Evolutionary conservation across 2,329 filamentous ascomycete species (phyloP).

Genomic region (Pyricularia pennisetigena): DNA sequence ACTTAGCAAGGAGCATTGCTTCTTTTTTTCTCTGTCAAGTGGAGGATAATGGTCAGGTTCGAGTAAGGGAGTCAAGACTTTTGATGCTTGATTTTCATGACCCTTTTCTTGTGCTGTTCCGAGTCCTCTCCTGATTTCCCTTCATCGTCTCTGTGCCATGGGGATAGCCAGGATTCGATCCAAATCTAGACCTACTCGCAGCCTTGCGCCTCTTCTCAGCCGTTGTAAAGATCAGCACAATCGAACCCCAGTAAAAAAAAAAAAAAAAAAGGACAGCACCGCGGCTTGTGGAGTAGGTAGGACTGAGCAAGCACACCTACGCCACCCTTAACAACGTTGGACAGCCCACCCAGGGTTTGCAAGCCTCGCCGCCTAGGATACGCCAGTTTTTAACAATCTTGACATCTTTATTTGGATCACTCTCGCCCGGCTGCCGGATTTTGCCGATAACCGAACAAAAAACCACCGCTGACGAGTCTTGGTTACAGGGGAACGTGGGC

Average conservation of each 20-base stretch:
- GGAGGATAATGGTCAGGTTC: not conserved
- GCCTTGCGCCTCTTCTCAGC: not conserved
- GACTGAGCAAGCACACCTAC: not conserved
- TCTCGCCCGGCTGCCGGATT: not conserved
- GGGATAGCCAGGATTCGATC: not conserved
- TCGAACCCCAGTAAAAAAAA: not conserved
- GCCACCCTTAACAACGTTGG: not conserved
- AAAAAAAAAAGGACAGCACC: not conserved
- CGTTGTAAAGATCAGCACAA: not conserved
- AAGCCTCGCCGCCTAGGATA: not conserved
- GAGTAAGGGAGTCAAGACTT: not conserved
- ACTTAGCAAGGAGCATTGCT: not conserved
- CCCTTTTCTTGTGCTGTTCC: not conserved
- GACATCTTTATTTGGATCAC: slow-evolving; percentile 2
- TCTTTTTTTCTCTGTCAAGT: not conserved
- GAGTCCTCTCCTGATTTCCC: not conserved
- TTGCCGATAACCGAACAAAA: not conserved
- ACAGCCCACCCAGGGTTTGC: not conserved
- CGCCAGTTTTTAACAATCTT: not conserved
- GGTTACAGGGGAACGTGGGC: not conserved
- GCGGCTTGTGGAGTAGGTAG: not conserved
- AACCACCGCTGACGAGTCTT: not conserved
- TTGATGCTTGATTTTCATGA: not conserved
- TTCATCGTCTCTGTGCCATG: not conserved
- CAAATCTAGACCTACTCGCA: not conserved